These are phyloP conservation scores for Capsella bursapastoris DNA, from an alignment of 345 rosid species.

Conservation along the genomic window DNA sequence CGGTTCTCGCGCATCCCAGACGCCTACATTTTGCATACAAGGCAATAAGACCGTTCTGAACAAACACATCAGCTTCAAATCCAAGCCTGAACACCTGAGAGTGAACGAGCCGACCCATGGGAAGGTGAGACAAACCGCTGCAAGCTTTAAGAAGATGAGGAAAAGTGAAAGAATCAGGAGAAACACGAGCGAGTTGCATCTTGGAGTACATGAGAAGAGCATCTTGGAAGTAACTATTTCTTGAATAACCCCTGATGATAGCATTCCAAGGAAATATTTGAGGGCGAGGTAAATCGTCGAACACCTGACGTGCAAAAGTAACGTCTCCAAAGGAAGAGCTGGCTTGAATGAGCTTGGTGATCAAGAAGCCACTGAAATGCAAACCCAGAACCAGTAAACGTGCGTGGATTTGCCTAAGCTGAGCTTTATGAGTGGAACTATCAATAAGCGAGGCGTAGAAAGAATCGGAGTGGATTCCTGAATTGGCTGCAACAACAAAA, in stretches of 20 bases:
- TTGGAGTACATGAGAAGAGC: slow-evolving; percentile 56
- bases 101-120: slow-evolving; percentile 55
- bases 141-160: slow-evolving; percentile 71
- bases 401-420: slow-evolving; percentile 58
- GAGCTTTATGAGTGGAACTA: slow-evolving; percentile 42
- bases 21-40: slow-evolving; percentile 68
- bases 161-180: slow-evolving; percentile 64
- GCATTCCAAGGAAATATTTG: slow-evolving; percentile 70
- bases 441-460: slow-evolving; percentile 57
- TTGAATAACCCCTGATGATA: slow-evolving; percentile 59
- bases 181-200: slow-evolving; percentile 54
- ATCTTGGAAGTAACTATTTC: slow-evolving; percentile 46
- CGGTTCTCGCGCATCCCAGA: slow-evolving; percentile 50
- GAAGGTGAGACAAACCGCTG: slow-evolving; percentile 47
- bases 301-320: slow-evolving; percentile 57
- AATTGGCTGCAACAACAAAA: slow-evolving; percentile 32
- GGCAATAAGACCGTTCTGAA: slow-evolving; percentile 72
- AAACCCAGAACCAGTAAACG: slow-evolving; percentile 52
- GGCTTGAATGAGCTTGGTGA: slow-evolving; percentile 50
- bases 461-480: slow-evolving; percentile 44
- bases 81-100: slow-evolving; percentile 66
- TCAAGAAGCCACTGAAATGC: slow-evolving; percentile 54
- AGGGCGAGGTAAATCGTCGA: slow-evolving; percentile 62
- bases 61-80: slow-evolving; percentile 62
- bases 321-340: slow-evolving; percentile 51